phyloP scores from a whole-genome alignment of 176 grass and related monocot species.

The Echinochloa phyllopogon region DNA sequence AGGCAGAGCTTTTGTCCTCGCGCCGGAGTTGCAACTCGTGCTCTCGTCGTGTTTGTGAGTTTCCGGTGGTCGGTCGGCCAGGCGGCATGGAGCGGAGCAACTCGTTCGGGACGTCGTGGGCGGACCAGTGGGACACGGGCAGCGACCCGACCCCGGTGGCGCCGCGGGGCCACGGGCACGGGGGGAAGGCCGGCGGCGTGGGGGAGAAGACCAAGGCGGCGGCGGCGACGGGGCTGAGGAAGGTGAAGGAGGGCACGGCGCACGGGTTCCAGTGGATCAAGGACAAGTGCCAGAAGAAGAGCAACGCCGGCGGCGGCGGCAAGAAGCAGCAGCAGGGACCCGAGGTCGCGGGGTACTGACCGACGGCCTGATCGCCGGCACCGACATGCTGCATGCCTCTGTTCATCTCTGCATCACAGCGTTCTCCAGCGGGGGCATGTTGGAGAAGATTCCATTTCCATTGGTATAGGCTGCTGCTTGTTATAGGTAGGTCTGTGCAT shows the following conservation, averaged over 20 bases:
- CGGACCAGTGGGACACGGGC: slow-evolving; percentile 91
- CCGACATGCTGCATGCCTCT: not conserved
- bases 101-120: slow-evolving; percentile 77
- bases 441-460: not conserved
- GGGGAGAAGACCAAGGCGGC: slow-evolving; percentile 68
- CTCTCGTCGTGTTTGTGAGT: no score
- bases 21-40: not conserved
- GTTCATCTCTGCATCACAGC: not conserved
- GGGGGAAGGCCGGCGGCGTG: slow-evolving; percentile 28
- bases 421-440: not conserved
- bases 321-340: slow-evolving; percentile 39
- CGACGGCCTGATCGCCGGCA: no score
- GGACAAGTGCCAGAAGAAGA: slow-evolving; percentile 70
- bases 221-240: slow-evolving; percentile 66
- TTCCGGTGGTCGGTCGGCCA: not conserved
- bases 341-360: slow-evolving; percentile 39
- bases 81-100: slow-evolving; percentile 52
- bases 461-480: not conserved
- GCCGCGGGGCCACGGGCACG: not conserved
- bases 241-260: slow-evolving; percentile 75
- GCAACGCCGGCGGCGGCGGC: not conserved
- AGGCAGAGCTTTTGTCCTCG: not conserved
- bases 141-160: slow-evolving; percentile 39
- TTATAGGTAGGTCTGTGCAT: not conserved
- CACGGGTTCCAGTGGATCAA: slow-evolving; percentile 86